phyloP scores from a whole-genome alignment of 2,329 filamentous ascomycete genomes.

The Colletotrichum tamarilloi region DNA sequence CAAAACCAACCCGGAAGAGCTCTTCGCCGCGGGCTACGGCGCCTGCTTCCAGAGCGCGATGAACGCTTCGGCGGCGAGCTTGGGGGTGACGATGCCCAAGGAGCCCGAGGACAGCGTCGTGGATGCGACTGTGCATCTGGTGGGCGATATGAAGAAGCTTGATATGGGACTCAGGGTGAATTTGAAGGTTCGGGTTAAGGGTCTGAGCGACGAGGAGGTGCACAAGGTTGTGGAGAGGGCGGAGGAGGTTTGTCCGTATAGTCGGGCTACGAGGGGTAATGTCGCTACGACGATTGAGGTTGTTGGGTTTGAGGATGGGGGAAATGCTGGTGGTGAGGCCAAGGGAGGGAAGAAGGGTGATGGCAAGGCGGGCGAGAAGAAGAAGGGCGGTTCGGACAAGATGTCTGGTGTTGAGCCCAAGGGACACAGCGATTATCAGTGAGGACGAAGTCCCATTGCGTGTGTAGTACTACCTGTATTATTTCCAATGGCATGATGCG shows the following conservation, averaged over 20 bases:
- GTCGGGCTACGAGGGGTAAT: slow-evolving; percentile 42
- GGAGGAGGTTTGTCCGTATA: slow-evolving; percentile 44
- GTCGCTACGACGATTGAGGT: slow-evolving; percentile 42
- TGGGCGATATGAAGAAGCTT: slow-evolving; percentile 55
- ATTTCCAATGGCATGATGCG: too few species aligned
- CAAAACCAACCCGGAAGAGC: slow-evolving; percentile 59
- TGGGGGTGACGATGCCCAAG: slow-evolving; percentile 54
- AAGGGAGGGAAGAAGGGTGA: too few species aligned
- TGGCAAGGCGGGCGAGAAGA: neutral
- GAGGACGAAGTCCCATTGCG: neutral
- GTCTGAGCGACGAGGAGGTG: slow-evolving; percentile 39
- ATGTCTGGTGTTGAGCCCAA: slow-evolving; percentile 9
- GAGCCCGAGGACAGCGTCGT: slow-evolving; percentile 50
- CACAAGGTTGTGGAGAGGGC: slow-evolving; percentile 42
- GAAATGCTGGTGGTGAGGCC: too few species aligned
- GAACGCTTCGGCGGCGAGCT: slow-evolving; percentile 52
- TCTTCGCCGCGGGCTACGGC: slow-evolving; percentile 59
- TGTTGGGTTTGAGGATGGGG: slow-evolving; percentile 22
- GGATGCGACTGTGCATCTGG: slow-evolving; percentile 54
- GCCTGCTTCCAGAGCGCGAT: slow-evolving; percentile 60
- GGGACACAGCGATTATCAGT: slow-evolving; percentile 33
- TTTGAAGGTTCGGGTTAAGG: slow-evolving; percentile 51
- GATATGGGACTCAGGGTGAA: slow-evolving; percentile 57
- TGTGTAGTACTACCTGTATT: too few species aligned
- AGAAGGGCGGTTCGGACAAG: neutral